These are phyloP conservation scores for Zasmidium angulare DNA, from an alignment of 2,329 filamentous ascomycete species.

Conservation along the genomic window DNA sequence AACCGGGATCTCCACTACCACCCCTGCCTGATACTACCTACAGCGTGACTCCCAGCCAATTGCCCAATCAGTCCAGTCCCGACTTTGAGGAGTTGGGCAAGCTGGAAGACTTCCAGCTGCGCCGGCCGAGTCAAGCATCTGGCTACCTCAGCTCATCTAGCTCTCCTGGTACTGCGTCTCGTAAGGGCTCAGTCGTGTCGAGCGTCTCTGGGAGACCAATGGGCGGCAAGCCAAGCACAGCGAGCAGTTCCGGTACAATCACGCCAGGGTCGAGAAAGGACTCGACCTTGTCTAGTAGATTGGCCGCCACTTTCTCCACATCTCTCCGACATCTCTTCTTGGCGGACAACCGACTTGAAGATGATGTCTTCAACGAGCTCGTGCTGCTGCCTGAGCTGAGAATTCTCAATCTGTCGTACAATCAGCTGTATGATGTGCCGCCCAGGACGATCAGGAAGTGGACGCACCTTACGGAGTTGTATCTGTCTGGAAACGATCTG, in stretches of 20 bases:
- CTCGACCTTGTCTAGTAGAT: constrained; percentile 76
- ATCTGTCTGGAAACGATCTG: constrained; percentile 91
- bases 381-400: constrained; percentile 79
- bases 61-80: constrained; percentile 54
- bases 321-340: constrained; percentile 82
- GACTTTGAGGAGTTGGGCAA: constrained; percentile 77
- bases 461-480: constrained; percentile 87
- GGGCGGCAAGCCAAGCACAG: constrained; percentile 63
- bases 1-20: constrained; percentile 66
- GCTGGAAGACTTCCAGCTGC: constrained; percentile 60
- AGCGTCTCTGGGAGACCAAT: constrained; percentile 65
- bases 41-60: constrained; percentile 42
- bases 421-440: constrained; percentile 89
- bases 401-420: constrained; percentile 91
- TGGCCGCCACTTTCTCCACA: constrained; percentile 83
- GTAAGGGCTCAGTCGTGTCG: constrained; percentile 84
- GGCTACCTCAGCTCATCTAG: constrained; percentile 62
- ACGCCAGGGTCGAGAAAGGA: constrained; percentile 73
- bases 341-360: constrained; percentile 90
- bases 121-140: constrained; percentile 83
- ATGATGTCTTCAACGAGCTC: constrained; percentile 93
- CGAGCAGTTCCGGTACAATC: constrained; percentile 57
- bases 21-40: constrained; percentile 37
- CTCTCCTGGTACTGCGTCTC: constrained; percentile 40
- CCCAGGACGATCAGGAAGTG: constrained; percentile 83